Evolutionary conservation across 2,329 filamentous ascomycete genomes (phyloP), one percentile per base, ranked within the genome.

Genomic region (Botryotinia narcissicola): DNA sequence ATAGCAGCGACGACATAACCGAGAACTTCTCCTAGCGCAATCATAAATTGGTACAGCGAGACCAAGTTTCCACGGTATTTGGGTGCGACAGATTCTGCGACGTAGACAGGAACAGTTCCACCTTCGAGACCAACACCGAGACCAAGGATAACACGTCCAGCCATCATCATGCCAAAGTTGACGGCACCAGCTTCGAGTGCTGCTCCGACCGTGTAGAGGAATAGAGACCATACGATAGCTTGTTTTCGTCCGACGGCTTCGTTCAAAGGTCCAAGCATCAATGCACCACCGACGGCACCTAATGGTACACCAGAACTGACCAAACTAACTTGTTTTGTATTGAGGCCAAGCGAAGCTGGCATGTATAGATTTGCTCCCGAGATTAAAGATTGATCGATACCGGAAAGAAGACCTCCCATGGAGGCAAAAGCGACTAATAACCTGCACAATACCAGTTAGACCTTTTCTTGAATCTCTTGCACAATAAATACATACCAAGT

Each of bases 11-110:
- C 87, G 8, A 89, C 91, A 74, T 93, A 93, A 3, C 91, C 92
- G 1, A 93, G 84, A 3, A 93, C 91, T 77, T 93, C 91, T 42
- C 91, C 91, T 0, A 93, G 85, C 0, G 92, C 92, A 78, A 93
- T 93, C 82, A 92, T 93, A 82, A 93, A 88, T 79, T 93, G 92
- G 80, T 93, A 93, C 0, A 93, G 84, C 0, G 90, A 92, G 1
- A 93, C 91, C 68, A 93, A 82, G 80, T 93, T 93, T 76, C 91
- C 91, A 78, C 91, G 88, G 37, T 92, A 85, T 74, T 85, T 86
- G 46, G 88, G 85, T 77, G 91, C 90, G 61, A 93, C 91, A 0
- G 89, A 91, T 81, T 93, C 91, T 1, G 91, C 91, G 44, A 93
- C 91, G 75, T 93, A 93, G 71, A 93, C 89, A 0, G 91, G 91